These are phyloP conservation scores for Mycena sp. DNA, from an alignment of 1,284 basidiomycete genomes.

Conservation along the genomic window DNA sequence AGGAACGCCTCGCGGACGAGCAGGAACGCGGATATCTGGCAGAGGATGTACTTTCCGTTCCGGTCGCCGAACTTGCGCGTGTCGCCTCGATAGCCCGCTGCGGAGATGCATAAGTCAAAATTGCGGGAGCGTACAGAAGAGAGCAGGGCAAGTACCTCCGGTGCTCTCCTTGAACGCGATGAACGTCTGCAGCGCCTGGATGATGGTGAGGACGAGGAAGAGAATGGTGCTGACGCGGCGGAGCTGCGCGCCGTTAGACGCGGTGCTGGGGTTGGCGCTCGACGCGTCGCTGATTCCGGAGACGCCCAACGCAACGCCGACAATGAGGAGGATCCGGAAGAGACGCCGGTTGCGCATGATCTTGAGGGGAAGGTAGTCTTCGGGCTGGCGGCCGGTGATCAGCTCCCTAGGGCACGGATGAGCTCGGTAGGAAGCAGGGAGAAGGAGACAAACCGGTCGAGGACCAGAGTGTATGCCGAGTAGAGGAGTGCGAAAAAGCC, in stretches of 20 bases:
- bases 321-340: constrained; percentile 45
- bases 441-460: constrained; percentile 43
- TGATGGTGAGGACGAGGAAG: constrained; percentile 54
- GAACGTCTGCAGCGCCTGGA: constrained; percentile 51
- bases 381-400: constrained; percentile 30
- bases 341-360: constrained; percentile 43
- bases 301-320: constrained; percentile 51
- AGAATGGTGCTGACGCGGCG: constrained; percentile 50
- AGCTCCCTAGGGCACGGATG: constrained; percentile 28
- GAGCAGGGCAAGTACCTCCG: constrained; percentile 19
- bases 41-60: constrained; percentile 48
- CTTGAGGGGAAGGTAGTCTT: constrained; percentile 36
- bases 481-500: constrained; percentile 55
- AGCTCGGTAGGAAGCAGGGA: not conserved
- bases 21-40: constrained; percentile 48
- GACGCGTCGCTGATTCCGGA: constrained; percentile 40
- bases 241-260: constrained; percentile 36
- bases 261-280: constrained; percentile 7
- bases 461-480: constrained; percentile 48
- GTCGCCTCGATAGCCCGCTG: constrained; percentile 2
- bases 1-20: constrained; percentile 54
- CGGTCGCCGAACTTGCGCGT: constrained; percentile 38
- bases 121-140: not conserved
- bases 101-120: not conserved
- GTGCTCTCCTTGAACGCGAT: constrained; percentile 39